These are phyloP conservation scores for Aegilops bicornis DNA, from an alignment of 176 grass and related monocot species.

Conservation along the genomic window DNA sequence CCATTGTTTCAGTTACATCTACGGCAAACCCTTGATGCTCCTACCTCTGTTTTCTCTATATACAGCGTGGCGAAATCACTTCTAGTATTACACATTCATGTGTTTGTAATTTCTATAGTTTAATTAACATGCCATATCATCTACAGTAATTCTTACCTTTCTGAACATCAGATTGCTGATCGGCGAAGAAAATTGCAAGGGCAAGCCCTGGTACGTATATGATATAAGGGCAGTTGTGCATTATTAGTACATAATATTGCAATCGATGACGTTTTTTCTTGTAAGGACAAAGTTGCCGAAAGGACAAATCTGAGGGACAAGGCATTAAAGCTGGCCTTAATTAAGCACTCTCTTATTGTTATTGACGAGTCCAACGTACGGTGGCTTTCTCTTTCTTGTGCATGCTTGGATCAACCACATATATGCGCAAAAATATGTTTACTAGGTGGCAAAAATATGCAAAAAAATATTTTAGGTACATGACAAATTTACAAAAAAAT, in stretches of 20 bases:
- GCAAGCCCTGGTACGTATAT: neutral
- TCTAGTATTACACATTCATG: neutral
- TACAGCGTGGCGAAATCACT: neutral
- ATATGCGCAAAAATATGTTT: no score
- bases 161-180: conserved; percentile 3
- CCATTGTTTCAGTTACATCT: neutral
- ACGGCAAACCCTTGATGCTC: neutral
- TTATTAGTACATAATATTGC: neutral
- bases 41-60: neutral
- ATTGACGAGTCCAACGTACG: conserved; percentile 14
- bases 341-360: conserved; percentile 30
- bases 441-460: no score
- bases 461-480: no score
- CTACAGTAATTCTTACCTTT: neutral
- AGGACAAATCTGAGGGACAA: conserved; percentile 39
- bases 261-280: neutral
- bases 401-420: conserved; percentile 20
- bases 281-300: neutral
- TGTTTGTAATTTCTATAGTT: neutral
- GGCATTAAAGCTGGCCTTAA: conserved; percentile 45
- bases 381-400: conserved; percentile 28
- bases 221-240: conserved; percentile 14
- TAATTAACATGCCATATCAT: neutral
- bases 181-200: conserved; percentile 16
- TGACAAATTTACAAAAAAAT: no score